A percentile compares a stretch with the other conserved stretches of the same genome.
Conservation (phyloP, 768 basidiomycete species). For the Russula vinacea region DNA sequence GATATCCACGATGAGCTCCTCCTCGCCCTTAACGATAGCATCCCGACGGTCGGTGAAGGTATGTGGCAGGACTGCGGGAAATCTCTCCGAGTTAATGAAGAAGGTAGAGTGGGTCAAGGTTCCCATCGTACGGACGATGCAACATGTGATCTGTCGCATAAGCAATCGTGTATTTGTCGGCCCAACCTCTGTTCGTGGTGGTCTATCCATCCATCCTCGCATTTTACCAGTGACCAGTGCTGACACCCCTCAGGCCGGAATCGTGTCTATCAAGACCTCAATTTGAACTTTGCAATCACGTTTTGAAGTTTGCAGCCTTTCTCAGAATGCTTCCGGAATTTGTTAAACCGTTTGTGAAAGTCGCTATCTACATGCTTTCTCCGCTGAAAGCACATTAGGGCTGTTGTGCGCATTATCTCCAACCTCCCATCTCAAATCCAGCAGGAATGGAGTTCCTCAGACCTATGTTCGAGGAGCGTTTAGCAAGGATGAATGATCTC, state of each 20-base stretch:
- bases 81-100: constrained; percentile 27
- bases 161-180: constrained; percentile 41
- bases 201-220: not conserved
- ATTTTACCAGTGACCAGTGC: not conserved
- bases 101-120: constrained; percentile 33
- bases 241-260: constrained; percentile 33
- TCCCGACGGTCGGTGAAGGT: constrained; percentile 31
- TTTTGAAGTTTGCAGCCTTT: constrained; percentile 33
- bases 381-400: constrained; percentile 16
- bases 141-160: constrained; percentile 34
- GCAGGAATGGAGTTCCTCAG: constrained; percentile 18
- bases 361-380: not conserved
- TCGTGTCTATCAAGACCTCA: constrained; percentile 35
- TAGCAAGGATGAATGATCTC: constrained; percentile 26
- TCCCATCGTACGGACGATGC: constrained; percentile 29
- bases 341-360: constrained; percentile 38
- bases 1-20: constrained; percentile 34
- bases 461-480: constrained; percentile 29
- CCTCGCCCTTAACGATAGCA: constrained; percentile 35
- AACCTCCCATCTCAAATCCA: constrained; percentile 23
- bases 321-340: constrained; percentile 38
- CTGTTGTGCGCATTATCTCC: constrained; percentile 24
- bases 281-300: constrained; percentile 37
- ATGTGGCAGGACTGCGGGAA: not conserved
- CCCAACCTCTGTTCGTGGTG: constrained; percentile 36